A percentile compares a stretch with the other conserved stretches of the same genome.
Conservation (phyloP, 2,329 filamentous ascomycete species). For the Xylariales sp. region DNA sequence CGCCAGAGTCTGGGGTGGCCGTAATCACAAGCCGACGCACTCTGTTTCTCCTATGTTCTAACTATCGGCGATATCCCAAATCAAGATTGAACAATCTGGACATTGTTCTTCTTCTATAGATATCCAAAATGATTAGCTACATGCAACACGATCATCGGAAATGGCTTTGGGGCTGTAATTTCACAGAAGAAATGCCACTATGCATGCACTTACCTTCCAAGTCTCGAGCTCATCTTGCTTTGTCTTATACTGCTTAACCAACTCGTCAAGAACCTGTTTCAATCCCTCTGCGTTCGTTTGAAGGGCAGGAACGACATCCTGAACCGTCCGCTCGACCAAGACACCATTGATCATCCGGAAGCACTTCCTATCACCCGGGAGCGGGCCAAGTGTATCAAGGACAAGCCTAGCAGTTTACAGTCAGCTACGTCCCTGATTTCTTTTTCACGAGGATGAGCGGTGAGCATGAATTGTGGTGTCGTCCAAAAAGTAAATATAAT, state of each 20-base stretch:
- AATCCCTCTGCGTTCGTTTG: slow-evolving; percentile 92
- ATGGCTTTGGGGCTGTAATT: too few species aligned
- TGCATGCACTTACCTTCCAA: slow-evolving; percentile 93
- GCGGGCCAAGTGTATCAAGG: slow-evolving; percentile 81
- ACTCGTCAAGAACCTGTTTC: slow-evolving; percentile 88
- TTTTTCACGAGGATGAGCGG: slow-evolving; percentile 23
- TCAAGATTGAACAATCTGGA: slow-evolving; percentile 79
- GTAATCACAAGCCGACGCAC: too few species aligned
- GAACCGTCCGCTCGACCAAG: slow-evolving; percentile 86
- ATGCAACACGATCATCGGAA: too few species aligned
- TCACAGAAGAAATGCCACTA: too few species aligned
- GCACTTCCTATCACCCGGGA: slow-evolving; percentile 85
- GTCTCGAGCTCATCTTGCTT: slow-evolving; percentile 95
- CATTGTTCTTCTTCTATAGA: slow-evolving; percentile 81
- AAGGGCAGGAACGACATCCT: slow-evolving; percentile 85
- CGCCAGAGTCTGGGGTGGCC: too few species aligned
- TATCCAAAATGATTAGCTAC: slow-evolving; percentile 13
- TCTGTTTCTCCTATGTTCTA: too few species aligned
- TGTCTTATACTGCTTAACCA: slow-evolving; percentile 92
- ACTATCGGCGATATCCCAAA: too few species aligned
- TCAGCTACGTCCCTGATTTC: too few species aligned
- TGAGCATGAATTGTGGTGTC: slow-evolving; percentile 24
- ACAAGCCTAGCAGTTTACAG: slow-evolving; percentile 75
- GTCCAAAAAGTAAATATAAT: not conserved
- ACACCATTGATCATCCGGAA: slow-evolving; percentile 99